Conservation (phyloP, 2,329 filamentous ascomycete species). For the Alternaria alternata region DNA sequence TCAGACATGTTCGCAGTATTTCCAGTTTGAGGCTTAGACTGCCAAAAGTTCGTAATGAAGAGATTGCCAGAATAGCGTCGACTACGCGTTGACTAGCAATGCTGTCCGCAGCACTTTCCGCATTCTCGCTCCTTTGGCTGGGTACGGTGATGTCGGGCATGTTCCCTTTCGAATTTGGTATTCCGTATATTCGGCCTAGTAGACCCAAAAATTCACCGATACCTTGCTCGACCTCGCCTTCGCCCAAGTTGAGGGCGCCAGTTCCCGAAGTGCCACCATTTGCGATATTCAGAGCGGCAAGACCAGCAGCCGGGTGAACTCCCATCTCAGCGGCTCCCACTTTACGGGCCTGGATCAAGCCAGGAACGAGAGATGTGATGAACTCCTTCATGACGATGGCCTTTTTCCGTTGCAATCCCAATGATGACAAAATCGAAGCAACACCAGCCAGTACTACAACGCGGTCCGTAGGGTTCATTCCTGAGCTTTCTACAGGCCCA, state of each 20-base stretch:
- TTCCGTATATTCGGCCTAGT: constrained; percentile 54
- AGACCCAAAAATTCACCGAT: constrained; percentile 53
- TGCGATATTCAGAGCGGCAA: constrained; percentile 71
- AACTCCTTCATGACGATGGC: constrained; percentile 88
- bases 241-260: constrained; percentile 69
- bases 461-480: constrained; percentile 77
- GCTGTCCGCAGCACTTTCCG: constrained; percentile 15
- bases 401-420: constrained; percentile 88
- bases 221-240: constrained; percentile 50
- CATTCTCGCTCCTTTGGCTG: constrained; percentile 10
- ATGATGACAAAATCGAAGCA: constrained; percentile 78
- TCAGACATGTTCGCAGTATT: constrained; percentile 86
- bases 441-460: constrained; percentile 85
- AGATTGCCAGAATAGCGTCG: constrained; percentile 66
- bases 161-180: constrained; percentile 43
- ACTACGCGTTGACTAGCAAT: constrained; percentile 51
- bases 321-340: constrained; percentile 95
- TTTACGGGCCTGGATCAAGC: constrained; percentile 88
- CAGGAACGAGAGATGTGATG: constrained; percentile 81
- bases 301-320: constrained; percentile 89
- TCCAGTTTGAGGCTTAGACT: constrained; percentile 83
- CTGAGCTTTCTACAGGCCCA: constrained; percentile 61
- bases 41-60: constrained; percentile 68
- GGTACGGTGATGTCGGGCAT: constrained; percentile 19
- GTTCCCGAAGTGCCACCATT: constrained; percentile 72